phyloP scores from a whole-genome alignment of 2,329 filamentous ascomycete species.

The Saccharata proteae region DNA sequence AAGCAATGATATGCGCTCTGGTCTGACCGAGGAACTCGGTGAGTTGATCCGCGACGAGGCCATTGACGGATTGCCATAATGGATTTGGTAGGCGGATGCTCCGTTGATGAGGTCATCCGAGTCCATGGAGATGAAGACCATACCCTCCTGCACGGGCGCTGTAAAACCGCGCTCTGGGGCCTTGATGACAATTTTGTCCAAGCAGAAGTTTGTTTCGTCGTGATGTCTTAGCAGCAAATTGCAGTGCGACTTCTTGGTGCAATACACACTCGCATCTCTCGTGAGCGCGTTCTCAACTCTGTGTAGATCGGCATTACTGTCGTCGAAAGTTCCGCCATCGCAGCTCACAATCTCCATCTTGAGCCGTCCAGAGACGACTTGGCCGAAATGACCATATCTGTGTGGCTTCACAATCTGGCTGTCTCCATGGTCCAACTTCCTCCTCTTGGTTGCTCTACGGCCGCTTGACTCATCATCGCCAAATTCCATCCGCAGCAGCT shows the following conservation, averaged over 20 bases:
- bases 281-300: constrained; percentile 63
- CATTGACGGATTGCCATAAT: constrained; percentile 29
- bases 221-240: constrained; percentile 78
- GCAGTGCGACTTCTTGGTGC: constrained; percentile 75
- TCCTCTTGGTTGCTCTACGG: constrained; percentile 16
- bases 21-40: constrained; percentile 16
- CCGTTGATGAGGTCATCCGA: constrained; percentile 61
- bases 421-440: constrained; percentile 28
- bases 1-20: constrained; percentile 20
- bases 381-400: constrained; percentile 75
- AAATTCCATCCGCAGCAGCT: constrained; percentile 5
- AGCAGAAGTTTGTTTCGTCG: constrained; percentile 65
- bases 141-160: constrained; percentile 77
- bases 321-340: constrained; percentile 61
- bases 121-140: constrained; percentile 84
- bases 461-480: background rate
- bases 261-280: constrained; percentile 77
- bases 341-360: constrained; percentile 84
- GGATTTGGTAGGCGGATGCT: constrained; percentile 64
- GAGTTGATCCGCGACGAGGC: constrained; percentile 14
- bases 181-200: constrained; percentile 80
- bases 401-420: constrained; percentile 33
- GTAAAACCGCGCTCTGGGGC: constrained; percentile 72
- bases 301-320: constrained; percentile 35
- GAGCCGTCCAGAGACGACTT: constrained; percentile 70